Evolutionary conservation across 2,329 filamentous ascomycete species (phyloP), one percentile per base, ranked within the genome.

Genomic region (Sporothrix brunneoviolacea): DNA sequence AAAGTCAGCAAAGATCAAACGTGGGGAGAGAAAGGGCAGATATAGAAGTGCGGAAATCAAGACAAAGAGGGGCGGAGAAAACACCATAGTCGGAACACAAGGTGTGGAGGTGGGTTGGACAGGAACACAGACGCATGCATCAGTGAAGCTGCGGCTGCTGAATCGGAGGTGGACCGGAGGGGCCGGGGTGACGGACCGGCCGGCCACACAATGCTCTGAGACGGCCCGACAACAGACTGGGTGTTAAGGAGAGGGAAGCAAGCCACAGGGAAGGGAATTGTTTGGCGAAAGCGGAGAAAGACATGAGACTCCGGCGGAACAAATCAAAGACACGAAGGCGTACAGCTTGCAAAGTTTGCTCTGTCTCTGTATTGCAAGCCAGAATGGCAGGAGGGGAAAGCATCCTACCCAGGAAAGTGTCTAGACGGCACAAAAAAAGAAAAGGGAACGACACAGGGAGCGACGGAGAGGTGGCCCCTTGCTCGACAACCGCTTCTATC

Each of bases 101-200:
- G 8, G 42, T 24, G 42, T 16, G 22, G 30, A 21, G 32, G 42
- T 19, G 22, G 18, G 41, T 10, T 16, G 33, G 10, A 38, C 12
- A 30, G 43, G 22, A n/a, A 48, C 35, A 24, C 35, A 39, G 35
- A 22, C 18, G 13, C 18, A 47, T 48, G 45, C 45, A 33, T 32
- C 33, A 36, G 27, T 24, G 27, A 6, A 27, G n/a, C 18, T 36
- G 40, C 45, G 36, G 27, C 36, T 27, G 45, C 32, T 36, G 36
- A 48, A 39, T 48, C 45, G 45, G 45, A 48, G 24, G 12, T 32
- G 19, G 36, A 40, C 24, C 45, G 45, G 36, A 48, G 35, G 15
- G n/a, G 36, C 22, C 44, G 22, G 30, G n/a, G 35, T n/a, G 22
- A 18, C 35, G 35, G 27, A 24, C 45, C 45, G 15, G 44, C 7